These are phyloP conservation scores for Orychophragmus violaceus DNA, from an alignment of 345 rosid species.

Conservation along the genomic window DNA sequence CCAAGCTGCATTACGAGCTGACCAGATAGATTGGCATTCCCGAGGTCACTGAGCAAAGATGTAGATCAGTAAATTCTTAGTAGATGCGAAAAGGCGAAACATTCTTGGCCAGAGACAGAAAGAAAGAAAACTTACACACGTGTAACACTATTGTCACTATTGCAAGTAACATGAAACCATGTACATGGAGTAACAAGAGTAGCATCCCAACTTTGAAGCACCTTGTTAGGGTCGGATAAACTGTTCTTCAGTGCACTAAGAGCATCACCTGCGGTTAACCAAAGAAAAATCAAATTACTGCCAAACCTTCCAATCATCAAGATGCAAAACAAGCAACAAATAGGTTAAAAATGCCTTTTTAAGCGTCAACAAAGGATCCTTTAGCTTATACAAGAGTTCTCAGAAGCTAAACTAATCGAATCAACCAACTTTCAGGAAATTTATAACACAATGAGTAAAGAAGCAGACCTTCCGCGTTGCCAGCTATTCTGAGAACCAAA, in stretches of 20 bases:
- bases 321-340: neutral
- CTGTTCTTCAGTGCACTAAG: slow-evolving; percentile 62
- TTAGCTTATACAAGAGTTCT: too few relatives aligned
- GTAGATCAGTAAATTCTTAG: neutral
- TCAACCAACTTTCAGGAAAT: neutral
- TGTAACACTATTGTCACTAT: slow-evolving; percentile 67
- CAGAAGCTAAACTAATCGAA: neutral
- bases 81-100: neutral
- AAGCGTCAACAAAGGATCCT: too few relatives aligned
- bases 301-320: neutral
- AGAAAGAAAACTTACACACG: slow-evolving; percentile 67
- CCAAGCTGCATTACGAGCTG: slow-evolving; percentile 38
- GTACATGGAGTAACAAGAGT: slow-evolving; percentile 88
- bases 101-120: neutral
- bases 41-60: slow-evolving; percentile 37
- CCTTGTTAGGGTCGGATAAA: slow-evolving; percentile 70
- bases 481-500: slow-evolving; percentile 42
- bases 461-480: slow-evolving; percentile 66
- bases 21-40: slow-evolving; percentile 37
- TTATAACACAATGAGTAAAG: neutral
- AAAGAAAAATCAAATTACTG: neutral
- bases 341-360: neutral
- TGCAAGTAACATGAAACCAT: slow-evolving; percentile 94
- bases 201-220: slow-evolving; percentile 92
- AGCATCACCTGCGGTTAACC: slow-evolving; percentile 60